Conservation (phyloP, 176 grass and related monocot genomes). For the Juncus inflexus region DNA sequence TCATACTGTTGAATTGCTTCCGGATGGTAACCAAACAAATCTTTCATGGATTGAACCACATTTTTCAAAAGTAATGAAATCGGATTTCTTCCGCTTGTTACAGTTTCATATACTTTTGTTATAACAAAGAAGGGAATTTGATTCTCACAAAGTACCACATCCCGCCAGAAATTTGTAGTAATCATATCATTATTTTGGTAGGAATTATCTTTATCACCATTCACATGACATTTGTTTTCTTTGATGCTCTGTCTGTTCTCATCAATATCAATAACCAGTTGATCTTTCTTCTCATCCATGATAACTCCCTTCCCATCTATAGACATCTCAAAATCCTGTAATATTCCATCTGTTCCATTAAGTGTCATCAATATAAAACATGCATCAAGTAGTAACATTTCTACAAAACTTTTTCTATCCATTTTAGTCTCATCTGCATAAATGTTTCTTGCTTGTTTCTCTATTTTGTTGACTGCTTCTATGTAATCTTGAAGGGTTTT, state of each 20-base stretch:
- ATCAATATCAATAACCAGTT: background rate
- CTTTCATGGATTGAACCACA: conserved; percentile 4
- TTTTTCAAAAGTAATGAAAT: background rate
- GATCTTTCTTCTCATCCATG: background rate
- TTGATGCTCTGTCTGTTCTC: background rate
- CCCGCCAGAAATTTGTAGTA: conserved; percentile 5
- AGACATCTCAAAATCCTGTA: background rate
- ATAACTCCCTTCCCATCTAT: background rate
- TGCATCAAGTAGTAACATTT: conserved; percentile 15
- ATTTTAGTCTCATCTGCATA: background rate
- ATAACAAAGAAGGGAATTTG: conserved; percentile 18
- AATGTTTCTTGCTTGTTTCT: conserved; percentile 10
- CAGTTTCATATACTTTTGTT: background rate
- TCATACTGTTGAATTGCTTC: conserved; percentile 3
- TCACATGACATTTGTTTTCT: no score
- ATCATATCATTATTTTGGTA: background rate
- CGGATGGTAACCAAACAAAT: background rate
- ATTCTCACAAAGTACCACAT: conserved; percentile 8
- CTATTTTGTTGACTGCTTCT: background rate
- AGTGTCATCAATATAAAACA: conserved; percentile 22
- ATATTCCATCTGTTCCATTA: background rate
- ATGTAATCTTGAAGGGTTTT: conserved; percentile 24
- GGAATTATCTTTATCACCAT: background rate
- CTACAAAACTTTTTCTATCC: background rate
- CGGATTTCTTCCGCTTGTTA: background rate